Percentiles rank a stretch among this genome's conserved stretches.
phyloP scores from a whole-genome alignment of 139 green algal species.

The Chlorella sp. region DNA sequence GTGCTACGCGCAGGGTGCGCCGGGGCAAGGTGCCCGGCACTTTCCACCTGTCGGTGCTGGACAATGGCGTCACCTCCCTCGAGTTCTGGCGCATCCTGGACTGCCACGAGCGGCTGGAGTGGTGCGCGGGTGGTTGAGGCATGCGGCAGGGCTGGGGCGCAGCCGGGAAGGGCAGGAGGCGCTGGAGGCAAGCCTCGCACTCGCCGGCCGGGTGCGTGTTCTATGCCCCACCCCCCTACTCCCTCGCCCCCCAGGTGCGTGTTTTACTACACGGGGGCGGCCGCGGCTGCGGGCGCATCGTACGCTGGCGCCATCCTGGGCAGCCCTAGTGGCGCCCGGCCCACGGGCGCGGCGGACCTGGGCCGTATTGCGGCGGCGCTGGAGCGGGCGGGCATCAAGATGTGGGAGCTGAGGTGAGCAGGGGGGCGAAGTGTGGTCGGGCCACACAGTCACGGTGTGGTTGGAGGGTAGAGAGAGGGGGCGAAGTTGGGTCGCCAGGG shows the following conservation, averaged over 20 bases:
- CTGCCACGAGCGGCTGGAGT: constrained; percentile 77
- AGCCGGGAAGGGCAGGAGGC: constrained; percentile 48
- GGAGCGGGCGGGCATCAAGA: constrained; percentile 69
- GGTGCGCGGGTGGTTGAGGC: constrained; percentile 29
- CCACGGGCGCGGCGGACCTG: neutral
- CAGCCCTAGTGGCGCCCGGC: constrained; percentile 39
- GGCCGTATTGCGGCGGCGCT: constrained; percentile 26
- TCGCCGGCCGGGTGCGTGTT: neutral
- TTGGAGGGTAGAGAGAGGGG: too few relatives aligned
- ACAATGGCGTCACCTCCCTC: constrained; percentile 91
- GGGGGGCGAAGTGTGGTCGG: too few relatives aligned
- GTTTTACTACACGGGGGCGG: constrained; percentile 38
- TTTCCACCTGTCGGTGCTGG: constrained; percentile 71
- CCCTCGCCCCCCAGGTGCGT: constrained; percentile 23
- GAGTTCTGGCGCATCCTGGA: constrained; percentile 93
- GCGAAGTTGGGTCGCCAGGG: too few relatives aligned
- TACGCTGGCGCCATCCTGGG: constrained; percentile 51
- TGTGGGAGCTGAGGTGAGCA: constrained; percentile 93
- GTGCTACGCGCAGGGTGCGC: too few relatives aligned
- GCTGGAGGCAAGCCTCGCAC: constrained; percentile 21
- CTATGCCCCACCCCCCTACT: neutral
- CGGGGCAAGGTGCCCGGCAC: constrained; percentile 62
- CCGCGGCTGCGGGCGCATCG: constrained; percentile 18
- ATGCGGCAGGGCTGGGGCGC: constrained; percentile 85
- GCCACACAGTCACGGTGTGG: too few relatives aligned